Base-by-base conservation (phyloP, 2,329 filamentous ascomycete genomes). In the Diaporthe vaccinii region DNA sequence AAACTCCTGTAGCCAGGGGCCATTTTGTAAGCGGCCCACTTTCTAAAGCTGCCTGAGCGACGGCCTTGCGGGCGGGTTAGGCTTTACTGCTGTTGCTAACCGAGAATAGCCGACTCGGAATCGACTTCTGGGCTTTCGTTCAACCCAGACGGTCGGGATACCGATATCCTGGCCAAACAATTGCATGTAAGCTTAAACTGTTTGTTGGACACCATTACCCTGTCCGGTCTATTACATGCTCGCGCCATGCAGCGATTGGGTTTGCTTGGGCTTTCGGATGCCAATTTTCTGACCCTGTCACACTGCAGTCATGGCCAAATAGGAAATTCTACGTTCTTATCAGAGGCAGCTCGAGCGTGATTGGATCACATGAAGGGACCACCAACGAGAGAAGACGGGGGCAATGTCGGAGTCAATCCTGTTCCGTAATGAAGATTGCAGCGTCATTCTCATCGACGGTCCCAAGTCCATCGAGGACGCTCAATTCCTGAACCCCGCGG, bases 391-490 rank as follows among this genome's bases (percentile, higher is more conserved):
- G 25, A 15, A 36, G 31, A 53, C n/a, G 44, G 61, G 62, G 57
- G 59, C 76, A n/a, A 74, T 68, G 25, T 73, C 74, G 51, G 72
- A 65, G 39, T 84, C 82, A 31, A 86, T 93, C 31, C 81, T 93
- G 55, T 93, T 89, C 82, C 86, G 89, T 77, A 91, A 87, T 77
- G 79, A 82, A 2, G 84, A 86, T 62, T 80, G 83, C 67, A 86
- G 88, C 61, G 83, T 92, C 72, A 85, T 90, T 31, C 82, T 95
- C 36, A 82, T 95, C 70, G 94, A 96, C 79, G 89, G 95, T 61
- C 93, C 94, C 34, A 85, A 87, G 25, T 94, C 94, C 2, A 89
- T 95, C 53, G 91, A 93, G 78, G 86, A 90, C 76, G 91, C 90
- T 25, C 94, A 95, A 83, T 86, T 87, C 46, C 84, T 84, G 17